phyloP scores from a whole-genome alignment of 2,329 filamentous ascomycete genomes.

The Penicillium occitanis region DNA sequence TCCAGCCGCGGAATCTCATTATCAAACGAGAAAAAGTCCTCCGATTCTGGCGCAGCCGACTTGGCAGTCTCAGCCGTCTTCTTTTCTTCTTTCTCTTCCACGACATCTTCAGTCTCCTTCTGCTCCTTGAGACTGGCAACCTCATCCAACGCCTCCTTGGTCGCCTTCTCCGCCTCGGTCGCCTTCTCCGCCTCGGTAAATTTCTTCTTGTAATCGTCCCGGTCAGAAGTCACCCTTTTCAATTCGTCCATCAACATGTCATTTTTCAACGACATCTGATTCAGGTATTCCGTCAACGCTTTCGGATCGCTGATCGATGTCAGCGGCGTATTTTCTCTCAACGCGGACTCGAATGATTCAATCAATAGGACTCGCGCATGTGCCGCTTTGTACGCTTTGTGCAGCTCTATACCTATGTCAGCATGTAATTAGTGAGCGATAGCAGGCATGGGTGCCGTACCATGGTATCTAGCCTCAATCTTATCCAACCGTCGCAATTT shows the following conservation, averaged over 20 bases:
- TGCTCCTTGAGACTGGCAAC: constrained; percentile 54
- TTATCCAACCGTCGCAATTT: constrained; percentile 86
- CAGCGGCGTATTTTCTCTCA: constrained; percentile 89
- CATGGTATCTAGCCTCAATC: constrained; percentile 81
- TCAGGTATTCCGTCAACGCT: constrained; percentile 84
- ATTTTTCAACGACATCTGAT: constrained; percentile 77
- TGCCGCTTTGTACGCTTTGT: constrained; percentile 88
- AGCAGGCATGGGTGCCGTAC: constrained; percentile 46
- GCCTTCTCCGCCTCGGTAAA: constrained; percentile 67
- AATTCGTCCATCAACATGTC: constrained; percentile 95
- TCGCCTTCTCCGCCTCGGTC: constrained; percentile 65
- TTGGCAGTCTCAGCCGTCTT: constrained; percentile 25
- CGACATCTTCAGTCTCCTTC: constrained; percentile 30
- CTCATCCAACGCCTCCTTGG: constrained; percentile 64
- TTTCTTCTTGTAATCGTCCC: constrained; percentile 76
- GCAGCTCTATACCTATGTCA: constrained; percentile 61
- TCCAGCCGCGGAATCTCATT: constrained; percentile 82
- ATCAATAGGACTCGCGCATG: constrained; percentile 83
- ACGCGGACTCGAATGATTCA: constrained; percentile 86
- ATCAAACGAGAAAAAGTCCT: constrained; percentile 91
- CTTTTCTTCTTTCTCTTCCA: constrained; percentile 27
- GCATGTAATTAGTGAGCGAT: neutral
- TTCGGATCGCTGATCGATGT: constrained; percentile 83
- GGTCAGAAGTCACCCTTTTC: constrained; percentile 79
- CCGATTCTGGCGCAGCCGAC: constrained; percentile 44